These are phyloP conservation scores for Didymella pomorum DNA, from an alignment of 2,329 filamentous ascomycete genomes.

Conservation along the genomic window DNA sequence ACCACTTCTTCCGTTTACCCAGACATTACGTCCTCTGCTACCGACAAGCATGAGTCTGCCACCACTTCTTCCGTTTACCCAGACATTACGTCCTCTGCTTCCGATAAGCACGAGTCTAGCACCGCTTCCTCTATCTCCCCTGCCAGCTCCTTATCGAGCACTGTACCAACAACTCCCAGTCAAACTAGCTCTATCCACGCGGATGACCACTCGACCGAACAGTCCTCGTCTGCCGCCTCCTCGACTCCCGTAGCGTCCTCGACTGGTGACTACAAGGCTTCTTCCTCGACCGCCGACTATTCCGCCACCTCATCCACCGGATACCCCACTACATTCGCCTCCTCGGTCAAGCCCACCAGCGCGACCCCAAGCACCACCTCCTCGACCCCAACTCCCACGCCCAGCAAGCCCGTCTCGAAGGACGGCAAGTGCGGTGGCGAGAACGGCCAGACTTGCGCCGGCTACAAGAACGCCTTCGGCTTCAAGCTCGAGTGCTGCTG, in stretches of 20 bases:
- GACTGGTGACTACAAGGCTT: background rate
- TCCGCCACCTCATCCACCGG: conserved; percentile 8
- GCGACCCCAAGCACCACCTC: conserved; percentile 25
- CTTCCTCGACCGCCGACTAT: conserved; percentile 8
- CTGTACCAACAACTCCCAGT: conserved; percentile 21
- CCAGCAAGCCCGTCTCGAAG: conserved; percentile 28
- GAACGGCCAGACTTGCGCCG: conserved; percentile 38
- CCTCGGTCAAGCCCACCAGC: conserved; percentile 13
- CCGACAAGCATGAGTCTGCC: conserved; percentile 17
- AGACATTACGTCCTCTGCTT: conserved; percentile 19
- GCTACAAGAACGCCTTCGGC: conserved; percentile 34
- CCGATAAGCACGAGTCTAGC: conserved; percentile 18
- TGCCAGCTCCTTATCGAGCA: conserved; percentile 9
- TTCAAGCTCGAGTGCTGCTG: conserved; percentile 38
- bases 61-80: conserved; percentile 4
- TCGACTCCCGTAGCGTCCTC: conserved; percentile 9
- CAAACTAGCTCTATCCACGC: conserved; percentile 17
- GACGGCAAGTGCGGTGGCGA: conserved; percentile 38
- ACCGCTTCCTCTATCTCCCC: conserved; percentile 5
- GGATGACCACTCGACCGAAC: conserved; percentile 9
- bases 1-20: conserved; percentile 16
- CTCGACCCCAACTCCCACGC: conserved; percentile 22
- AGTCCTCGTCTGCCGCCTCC: conserved; percentile 12
- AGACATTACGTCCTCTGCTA: conserved; percentile 19
- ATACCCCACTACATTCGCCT: conserved; percentile 17